Conservation (phyloP, 805 yeast genomes). For the Starmera amethionina region DNA sequence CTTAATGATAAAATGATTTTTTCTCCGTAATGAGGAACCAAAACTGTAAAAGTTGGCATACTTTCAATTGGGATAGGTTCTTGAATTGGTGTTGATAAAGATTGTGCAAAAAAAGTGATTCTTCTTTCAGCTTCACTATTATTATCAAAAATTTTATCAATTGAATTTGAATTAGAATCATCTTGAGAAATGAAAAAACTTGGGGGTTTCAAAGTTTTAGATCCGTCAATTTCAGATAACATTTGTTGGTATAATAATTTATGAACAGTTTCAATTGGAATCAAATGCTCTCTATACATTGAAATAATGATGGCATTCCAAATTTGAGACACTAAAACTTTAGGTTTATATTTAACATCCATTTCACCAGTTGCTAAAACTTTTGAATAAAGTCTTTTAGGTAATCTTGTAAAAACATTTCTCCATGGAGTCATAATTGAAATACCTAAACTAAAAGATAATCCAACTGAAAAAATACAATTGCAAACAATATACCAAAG, state of each 20-base stretch:
- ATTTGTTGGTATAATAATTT: slow-evolving; percentile 44
- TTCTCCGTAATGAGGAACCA: slow-evolving; percentile 83
- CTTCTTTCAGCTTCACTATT: slow-evolving; percentile 75
- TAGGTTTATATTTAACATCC: slow-evolving; percentile 32
- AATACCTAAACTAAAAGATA: slow-evolving; percentile 69
- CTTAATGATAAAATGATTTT: slow-evolving; percentile 65
- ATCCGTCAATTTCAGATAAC: slow-evolving; percentile 20
- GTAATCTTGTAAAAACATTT: slow-evolving; percentile 64
- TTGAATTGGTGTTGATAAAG: slow-evolving; percentile 76
- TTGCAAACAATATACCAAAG: slow-evolving; percentile 82
- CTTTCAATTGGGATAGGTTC: slow-evolving; percentile 54
- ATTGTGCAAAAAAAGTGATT: slow-evolving; percentile 83
- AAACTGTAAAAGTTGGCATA: slow-evolving; percentile 78
- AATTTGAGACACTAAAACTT: slow-evolving; percentile 51
- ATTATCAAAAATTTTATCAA: slow-evolving; percentile 43
- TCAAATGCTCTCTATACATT: slow-evolving; percentile 71
- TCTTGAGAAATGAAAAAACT: slow-evolving; percentile 75
- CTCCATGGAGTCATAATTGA: slow-evolving; percentile 88
- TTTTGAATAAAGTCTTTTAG: slow-evolving; percentile 67
- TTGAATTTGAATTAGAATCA: slow-evolving; percentile 54
- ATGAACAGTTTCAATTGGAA: slow-evolving; percentile 65
- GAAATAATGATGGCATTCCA: slow-evolving; percentile 84
- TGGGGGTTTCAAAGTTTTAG: slow-evolving; percentile 52
- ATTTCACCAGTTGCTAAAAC: slow-evolving; percentile 36
- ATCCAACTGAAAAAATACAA: slow-evolving; percentile 57